These are phyloP conservation scores for Mycena albidolilacea DNA, from an alignment of 768 basidiomycete species.

Conservation along the genomic window DNA sequence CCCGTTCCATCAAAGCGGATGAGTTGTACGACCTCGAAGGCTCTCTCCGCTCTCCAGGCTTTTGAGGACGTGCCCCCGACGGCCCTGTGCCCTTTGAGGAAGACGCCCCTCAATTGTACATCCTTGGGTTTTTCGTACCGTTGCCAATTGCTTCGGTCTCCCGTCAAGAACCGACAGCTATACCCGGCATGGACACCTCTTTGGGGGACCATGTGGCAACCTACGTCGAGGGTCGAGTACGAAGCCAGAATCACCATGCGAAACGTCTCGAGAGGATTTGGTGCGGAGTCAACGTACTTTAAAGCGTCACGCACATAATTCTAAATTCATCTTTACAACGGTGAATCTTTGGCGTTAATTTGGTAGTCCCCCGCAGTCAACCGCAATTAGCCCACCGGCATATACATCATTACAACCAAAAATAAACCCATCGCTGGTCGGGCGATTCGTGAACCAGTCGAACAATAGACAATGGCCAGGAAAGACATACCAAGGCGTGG, in stretches of 20 bases:
- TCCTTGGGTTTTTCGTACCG: no score
- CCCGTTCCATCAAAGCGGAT: no score
- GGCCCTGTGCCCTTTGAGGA: no score
- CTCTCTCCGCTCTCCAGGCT: no score
- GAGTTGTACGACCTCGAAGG: no score
- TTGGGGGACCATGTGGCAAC: no score
- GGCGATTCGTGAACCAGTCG: not conserved
- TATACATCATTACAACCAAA: conserved; percentile 1
- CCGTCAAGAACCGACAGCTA: no score
- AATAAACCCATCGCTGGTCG: not conserved
- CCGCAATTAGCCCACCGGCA: not conserved
- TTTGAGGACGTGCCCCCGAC: no score
- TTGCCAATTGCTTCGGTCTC: no score
- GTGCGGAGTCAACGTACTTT: not conserved
- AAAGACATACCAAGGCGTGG: conserved; percentile 5
- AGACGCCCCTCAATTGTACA: no score
- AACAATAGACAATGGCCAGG: not conserved
- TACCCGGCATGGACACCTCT: no score
- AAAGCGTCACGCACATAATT: not conserved
- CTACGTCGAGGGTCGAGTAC: no score
- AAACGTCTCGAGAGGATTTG: not conserved
- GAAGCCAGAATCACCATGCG: not conserved
- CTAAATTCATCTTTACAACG: conserved; percentile 6
- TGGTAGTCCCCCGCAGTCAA: conserved; percentile 2
- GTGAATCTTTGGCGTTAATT: conserved; percentile 6